Evolutionary conservation across 192 early-diverging fungal species (phyloP).

Genomic region (Fimicolochytrium jonesii): DNA sequence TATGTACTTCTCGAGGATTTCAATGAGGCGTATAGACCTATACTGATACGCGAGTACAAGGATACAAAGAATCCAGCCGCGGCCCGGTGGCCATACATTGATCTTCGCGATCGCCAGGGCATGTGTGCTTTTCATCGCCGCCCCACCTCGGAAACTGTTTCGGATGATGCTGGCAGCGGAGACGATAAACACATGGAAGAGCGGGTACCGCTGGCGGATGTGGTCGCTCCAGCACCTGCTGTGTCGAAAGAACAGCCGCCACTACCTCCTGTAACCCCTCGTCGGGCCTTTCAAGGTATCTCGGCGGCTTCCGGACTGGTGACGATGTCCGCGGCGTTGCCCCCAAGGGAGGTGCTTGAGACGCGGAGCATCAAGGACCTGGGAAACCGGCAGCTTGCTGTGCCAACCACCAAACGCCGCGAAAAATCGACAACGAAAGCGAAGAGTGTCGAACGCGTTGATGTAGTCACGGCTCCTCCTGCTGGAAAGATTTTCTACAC

Average conservation of each 20-base stretch:
- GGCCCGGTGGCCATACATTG: slow-evolving; percentile 23
- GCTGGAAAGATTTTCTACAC: slow-evolving; percentile 26
- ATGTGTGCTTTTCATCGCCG: slow-evolving; percentile 13
- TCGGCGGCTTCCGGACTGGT: slow-evolving; percentile 27
- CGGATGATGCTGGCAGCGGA: too few species aligned
- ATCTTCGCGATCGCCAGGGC: slow-evolving; percentile 10
- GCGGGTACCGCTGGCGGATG: too few species aligned
- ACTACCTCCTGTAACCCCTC: too few species aligned
- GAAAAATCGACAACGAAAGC: neutral
- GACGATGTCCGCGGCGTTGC: slow-evolving; percentile 16
- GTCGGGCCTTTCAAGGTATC: neutral
- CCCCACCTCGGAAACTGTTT: neutral
- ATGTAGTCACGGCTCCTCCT: too few species aligned
- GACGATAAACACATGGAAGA: too few species aligned
- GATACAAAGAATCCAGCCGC: slow-evolving; percentile 4
- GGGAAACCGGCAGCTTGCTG: neutral
- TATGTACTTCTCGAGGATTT: slow-evolving; percentile 25
- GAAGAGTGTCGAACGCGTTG: neutral
- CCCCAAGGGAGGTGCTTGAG: too few species aligned
- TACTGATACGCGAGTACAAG: slow-evolving; percentile 24
- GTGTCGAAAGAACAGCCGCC: too few species aligned
- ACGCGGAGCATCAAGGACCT: neutral
- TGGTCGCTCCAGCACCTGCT: too few species aligned
- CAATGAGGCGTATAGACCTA: slow-evolving; percentile 5
- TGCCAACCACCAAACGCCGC: neutral